Evolutionary conservation across 768 basidiomycete species (phyloP), one percentile per base, ranked within the genome.

Genomic region (Lactarius tabidus): DNA sequence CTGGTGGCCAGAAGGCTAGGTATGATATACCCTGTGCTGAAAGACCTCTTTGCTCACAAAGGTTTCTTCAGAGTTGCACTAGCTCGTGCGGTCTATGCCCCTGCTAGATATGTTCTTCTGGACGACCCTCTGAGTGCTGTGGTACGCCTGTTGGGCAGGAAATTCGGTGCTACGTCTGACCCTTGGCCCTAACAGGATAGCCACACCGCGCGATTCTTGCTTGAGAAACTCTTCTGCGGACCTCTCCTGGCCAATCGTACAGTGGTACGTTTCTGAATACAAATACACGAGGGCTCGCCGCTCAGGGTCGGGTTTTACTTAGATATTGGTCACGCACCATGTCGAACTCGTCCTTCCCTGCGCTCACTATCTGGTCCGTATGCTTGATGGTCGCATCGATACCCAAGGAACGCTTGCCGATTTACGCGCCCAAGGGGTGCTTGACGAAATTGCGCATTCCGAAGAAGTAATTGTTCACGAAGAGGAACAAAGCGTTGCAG

Each of bases 121-220:
- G 90, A 93, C 69, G 91, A 93, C 70, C 89, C 90, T 5, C 75
- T 93, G 39, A 91, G 90, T 67, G 91, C 91, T 3, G 90, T 93
- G 55, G 90, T 89, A 79, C 52, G 87, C 77, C 23, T 4, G 33
- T 61, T 64, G 68, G 54, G 70, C 73, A 14, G 33, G 68, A 3
- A 28, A 14, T 6, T 23, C 31, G 6, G 62, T 33, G 1, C 38
- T 15, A 2, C 12, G 43, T n/a, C 59, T 60, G 17, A 45, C n/a
- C 38, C 18, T 59, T 26, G 33, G 9, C 54, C 66, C 26, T 53
- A 56, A 63, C 58, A 88, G 86, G 88, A 89, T 67, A 87, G 85
- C 64, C 85, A 88, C 71, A 89, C 87, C 0, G 79, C 87, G 8
- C 81, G 85, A 18, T 79, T 83, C 72, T 70, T 89, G 64, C 87